Evolutionary conservation across 2,329 filamentous ascomycete genomes (phyloP).

Genomic region (Alternaria longipes): DNA sequence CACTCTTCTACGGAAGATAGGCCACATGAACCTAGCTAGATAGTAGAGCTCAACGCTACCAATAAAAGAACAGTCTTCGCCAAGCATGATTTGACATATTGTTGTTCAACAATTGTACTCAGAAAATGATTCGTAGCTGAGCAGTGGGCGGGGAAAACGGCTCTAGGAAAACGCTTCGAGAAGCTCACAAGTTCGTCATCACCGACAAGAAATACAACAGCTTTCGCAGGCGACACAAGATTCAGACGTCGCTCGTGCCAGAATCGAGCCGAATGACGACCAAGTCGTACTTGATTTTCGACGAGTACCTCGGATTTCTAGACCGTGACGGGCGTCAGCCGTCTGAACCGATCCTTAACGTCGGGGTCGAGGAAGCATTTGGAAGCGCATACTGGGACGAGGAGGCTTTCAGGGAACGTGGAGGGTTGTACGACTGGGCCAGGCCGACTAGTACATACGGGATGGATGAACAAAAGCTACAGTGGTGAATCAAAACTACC

Average conservation of each 20-base stretch:
- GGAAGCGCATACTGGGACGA: conserved; percentile 59
- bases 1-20: too few relatives aligned
- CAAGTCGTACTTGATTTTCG: conserved; percentile 61
- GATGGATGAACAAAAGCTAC: conserved; percentile 7
- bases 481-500: too few relatives aligned
- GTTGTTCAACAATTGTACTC: too few relatives aligned
- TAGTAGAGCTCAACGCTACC: too few relatives aligned
- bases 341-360: conserved; percentile 51
- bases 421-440: conserved; percentile 62
- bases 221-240: conserved; percentile 56
- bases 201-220: conserved; percentile 57
- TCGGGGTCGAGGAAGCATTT: conserved; percentile 59
- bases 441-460: conserved; percentile 10
- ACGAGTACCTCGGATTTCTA: conserved; percentile 63
- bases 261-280: conserved; percentile 63
- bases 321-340: conserved; percentile 48
- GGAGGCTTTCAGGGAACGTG: conserved; percentile 55
- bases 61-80: too few relatives aligned
- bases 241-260: conserved; percentile 54
- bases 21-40: too few relatives aligned
- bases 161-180: conserved; percentile 32
- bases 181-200: conserved; percentile 58
- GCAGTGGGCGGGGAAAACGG: conserved; percentile 68
- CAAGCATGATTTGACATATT: too few relatives aligned
- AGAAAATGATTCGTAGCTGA: too few relatives aligned